Base-by-base conservation (phyloP, 129 eudicot genomes). In the Ambrosia artemisiifolia region DNA sequence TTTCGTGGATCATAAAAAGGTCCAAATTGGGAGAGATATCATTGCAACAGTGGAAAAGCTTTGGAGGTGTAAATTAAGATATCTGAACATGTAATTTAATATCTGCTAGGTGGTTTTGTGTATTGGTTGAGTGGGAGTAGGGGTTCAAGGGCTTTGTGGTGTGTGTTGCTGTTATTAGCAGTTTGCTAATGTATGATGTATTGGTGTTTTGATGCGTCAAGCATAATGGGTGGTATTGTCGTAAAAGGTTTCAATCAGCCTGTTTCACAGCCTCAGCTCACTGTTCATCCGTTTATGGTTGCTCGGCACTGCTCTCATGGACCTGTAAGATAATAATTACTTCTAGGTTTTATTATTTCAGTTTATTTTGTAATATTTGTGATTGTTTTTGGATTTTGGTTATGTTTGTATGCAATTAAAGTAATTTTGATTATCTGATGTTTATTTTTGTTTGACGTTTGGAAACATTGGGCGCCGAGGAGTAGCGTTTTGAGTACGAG, bases 251-350 rank as follows among this genome's bases (percentile, higher is more conserved):
- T 94, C 69, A 32, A 54, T 50, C 69, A 68, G 54, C 82, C 86
- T 11, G 44, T 83, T 3, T 68, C 92, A 1, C 79, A 82, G 57
- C 98, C 96, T 78, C 91, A 85, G 18, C 74, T 87, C 71, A 76
- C 97, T 47, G 91, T 81, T 59, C 85, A 90, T 56, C 99, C 99
- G 44, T 94, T 94, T 71, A 96, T 96, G 16, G 88, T 88, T 47
- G 97, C 98, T 17, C 97, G 99, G 48, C 99, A 94, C 69, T 97
- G 99, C 71, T 90, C 99, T 62, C 97, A 94, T 51, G 96, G 93
- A 66, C 97, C 96, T 8, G 99, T 94, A 87, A 73, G 86, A 13
- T 50, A 6, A 61, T 73, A 61, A 30, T 50, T 19, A 49, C 30
- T n/a, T 34, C 51, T 36, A 17, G 32, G 5, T 63, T 74, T 62